Conservation (phyloP, 2,329 filamentous ascomycete genomes). For the Fusarium dlaminii region DNA sequence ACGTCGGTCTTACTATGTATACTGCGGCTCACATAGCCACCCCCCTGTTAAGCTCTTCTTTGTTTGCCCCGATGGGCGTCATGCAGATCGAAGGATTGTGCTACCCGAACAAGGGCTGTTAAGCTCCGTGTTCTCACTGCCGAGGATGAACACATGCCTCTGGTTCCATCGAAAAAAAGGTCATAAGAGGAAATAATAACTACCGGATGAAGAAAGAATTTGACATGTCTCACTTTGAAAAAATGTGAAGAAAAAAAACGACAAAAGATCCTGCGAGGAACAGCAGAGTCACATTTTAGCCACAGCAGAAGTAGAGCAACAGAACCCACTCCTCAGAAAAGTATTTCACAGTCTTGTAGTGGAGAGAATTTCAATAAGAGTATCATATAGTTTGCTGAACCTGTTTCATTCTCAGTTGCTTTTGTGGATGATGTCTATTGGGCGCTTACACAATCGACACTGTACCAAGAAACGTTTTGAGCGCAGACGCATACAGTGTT, state of each 20-base stretch:
- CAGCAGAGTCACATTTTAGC: slow-evolving; percentile 7
- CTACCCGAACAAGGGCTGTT: background rate
- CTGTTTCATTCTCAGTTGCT: slow-evolving; percentile 3
- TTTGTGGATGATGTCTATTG: background rate
- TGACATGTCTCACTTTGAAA: background rate
- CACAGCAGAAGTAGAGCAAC: slow-evolving; percentile 5
- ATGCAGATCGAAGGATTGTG: background rate
- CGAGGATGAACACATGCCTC: background rate
- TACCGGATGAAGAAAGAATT: background rate
- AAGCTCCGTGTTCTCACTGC: background rate
- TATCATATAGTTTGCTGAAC: background rate
- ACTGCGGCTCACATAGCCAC: background rate
- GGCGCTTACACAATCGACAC: background rate
- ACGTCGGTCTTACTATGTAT: background rate
- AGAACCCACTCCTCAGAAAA: background rate
- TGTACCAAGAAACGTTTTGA: background rate
- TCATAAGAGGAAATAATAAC: background rate
- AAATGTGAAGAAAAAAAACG: background rate
- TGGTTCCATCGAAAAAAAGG: background rate
- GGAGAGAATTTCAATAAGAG: slow-evolving; percentile 23
- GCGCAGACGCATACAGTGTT: background rate
- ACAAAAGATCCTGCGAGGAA: background rate
- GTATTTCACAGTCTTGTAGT: background rate
- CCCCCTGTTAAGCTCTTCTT: background rate
- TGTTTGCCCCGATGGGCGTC: background rate